These are phyloP conservation scores for Glaciozyma antarctica DNA, from an alignment of 768 basidiomycete genomes.

Conservation along the genomic window DNA sequence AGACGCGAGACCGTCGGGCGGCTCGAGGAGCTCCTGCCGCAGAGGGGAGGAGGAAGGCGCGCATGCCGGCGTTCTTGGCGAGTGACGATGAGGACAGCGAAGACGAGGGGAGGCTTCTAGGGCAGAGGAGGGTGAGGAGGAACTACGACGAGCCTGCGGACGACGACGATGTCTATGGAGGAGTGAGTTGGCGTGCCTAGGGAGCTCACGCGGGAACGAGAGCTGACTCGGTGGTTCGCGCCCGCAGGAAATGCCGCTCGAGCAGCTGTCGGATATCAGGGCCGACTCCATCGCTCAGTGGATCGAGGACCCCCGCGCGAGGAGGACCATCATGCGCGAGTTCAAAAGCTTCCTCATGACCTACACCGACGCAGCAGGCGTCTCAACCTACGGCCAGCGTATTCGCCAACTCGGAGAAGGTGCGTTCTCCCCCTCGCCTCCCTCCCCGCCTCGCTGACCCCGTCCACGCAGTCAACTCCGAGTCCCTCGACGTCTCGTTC, in stretches of 20 bases:
- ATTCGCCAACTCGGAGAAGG: conserved; percentile 92
- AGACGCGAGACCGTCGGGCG: conserved; percentile 68
- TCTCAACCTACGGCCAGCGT: conserved; percentile 86
- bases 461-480: conserved; percentile 68
- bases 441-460: neutral
- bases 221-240: neutral
- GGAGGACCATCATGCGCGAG: conserved; percentile 77
- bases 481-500: conserved; percentile 95
- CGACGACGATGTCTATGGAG: conserved; percentile 79
- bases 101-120: conserved; percentile 53
- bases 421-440: conserved; percentile 41
- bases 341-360: conserved; percentile 94
- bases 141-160: conserved; percentile 92
- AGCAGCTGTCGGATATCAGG: conserved; percentile 95
- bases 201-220: neutral
- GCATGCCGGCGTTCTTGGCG: conserved; percentile 78
- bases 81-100: conserved; percentile 69
- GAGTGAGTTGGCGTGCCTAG: conserved; percentile 48
- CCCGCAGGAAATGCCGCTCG: conserved; percentile 75
- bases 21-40: conserved; percentile 50
- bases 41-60: conserved; percentile 60
- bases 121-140: conserved; percentile 65
- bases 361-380: conserved; percentile 81
- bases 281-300: conserved; percentile 95
- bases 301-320: conserved; percentile 87